phyloP scores from a whole-genome alignment of 257 asterid species.

The Solanum chiquidenum region DNA sequence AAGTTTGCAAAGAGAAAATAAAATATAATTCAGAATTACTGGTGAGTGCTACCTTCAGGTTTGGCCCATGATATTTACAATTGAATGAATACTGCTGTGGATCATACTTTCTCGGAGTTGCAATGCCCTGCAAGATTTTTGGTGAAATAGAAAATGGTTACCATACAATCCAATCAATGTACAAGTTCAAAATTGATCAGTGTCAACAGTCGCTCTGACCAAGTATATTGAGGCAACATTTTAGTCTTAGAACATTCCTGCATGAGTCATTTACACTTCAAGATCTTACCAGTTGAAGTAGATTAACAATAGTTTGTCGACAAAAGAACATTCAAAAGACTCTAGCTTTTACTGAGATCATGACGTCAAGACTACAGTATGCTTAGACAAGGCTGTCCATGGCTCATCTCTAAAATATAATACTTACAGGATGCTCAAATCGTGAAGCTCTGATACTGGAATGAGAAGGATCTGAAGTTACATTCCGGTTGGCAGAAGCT shows the following conservation, averaged over 20 bases:
- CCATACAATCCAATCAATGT: neutral
- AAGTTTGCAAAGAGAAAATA: neutral
- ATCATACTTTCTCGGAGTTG: slow-evolving; percentile 15
- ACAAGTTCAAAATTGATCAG: neutral
- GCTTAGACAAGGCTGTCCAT: neutral
- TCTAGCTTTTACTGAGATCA: neutral
- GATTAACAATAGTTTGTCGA: neutral
- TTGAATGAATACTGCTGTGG: slow-evolving; percentile 10
- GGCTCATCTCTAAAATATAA: neutral
- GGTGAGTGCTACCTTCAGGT: slow-evolving; percentile 30
- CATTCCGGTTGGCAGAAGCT: slow-evolving; percentile 59
- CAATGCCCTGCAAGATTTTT: slow-evolving; percentile 26
- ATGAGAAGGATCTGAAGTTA: slow-evolving; percentile 22
- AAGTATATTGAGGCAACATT: neutral
- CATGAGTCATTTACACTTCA: neutral
- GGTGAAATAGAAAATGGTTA: neutral
- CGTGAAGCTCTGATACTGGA: slow-evolving; percentile 11
- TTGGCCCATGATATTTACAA: slow-evolving; percentile 19
- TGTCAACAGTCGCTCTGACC: neutral
- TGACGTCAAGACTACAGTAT: neutral
- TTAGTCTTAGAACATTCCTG: neutral
- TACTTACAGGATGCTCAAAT: slow-evolving; percentile 35
- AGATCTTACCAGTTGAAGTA: neutral
- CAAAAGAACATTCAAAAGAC: neutral
- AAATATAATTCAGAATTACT: neutral